Percentiles rank a stretch among this genome's conserved stretches.
phyloP scores from a whole-genome alignment of 176 grass and related monocot genomes.

The Microstegium vimineum region DNA sequence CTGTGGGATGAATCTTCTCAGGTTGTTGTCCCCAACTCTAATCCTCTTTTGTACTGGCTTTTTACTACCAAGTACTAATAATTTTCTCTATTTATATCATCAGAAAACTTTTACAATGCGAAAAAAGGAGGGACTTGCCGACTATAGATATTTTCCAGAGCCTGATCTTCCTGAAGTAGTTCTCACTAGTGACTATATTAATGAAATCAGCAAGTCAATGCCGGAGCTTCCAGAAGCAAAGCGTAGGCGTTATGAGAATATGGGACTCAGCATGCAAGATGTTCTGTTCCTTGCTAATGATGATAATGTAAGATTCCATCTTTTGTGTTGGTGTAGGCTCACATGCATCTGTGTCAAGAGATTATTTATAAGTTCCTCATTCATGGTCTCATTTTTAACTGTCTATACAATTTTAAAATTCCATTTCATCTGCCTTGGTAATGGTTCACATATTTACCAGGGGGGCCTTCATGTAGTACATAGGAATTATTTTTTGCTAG shows the following conservation, averaged over 20 bases:
- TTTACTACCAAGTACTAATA: conserved; percentile 27
- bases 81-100: conserved; percentile 20
- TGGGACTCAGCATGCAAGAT: conserved; percentile 96
- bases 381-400: not conserved
- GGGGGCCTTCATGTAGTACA: not conserved
- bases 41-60: not conserved
- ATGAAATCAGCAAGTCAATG: conserved; percentile 65
- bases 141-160: conserved; percentile 98
- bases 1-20: conserved; percentile 86
- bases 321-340: conserved; percentile 3
- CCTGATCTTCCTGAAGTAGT: conserved; percentile 94
- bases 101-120: conserved; percentile 97
- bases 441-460: not conserved
- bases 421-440: conserved; percentile 5
- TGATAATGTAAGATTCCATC: conserved; percentile 52
- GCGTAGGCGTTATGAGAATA: conserved; percentile 79
- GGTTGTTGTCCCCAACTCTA: conserved; percentile 36
- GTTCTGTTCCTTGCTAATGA: conserved; percentile 97
- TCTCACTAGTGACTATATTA: conserved; percentile 58
- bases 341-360: not conserved
- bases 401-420: not conserved
- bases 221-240: conserved; percentile 97
- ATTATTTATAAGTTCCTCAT: not conserved
- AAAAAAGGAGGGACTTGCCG: conserved; percentile 94
- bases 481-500: not conserved